phyloP scores from a whole-genome alignment of 176 grass and related monocot species.

The Oryza rufipogon region DNA sequence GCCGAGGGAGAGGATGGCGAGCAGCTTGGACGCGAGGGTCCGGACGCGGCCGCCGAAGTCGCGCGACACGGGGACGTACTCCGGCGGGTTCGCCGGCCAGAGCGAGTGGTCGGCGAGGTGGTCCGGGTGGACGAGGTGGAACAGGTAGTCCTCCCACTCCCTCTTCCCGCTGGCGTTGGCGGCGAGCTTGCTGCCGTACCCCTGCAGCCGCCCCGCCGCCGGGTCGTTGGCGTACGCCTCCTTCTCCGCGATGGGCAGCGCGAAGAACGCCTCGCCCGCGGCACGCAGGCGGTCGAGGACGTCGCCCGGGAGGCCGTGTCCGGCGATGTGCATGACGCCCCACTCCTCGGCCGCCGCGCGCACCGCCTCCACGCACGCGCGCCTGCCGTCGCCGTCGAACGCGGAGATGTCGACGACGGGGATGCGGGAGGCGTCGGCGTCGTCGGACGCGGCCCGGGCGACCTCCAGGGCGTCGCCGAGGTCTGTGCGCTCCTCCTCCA shows the following conservation, averaged over 20 bases:
- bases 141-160: constrained; percentile 96
- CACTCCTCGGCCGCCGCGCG: constrained; percentile 64
- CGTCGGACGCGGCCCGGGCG: not conserved
- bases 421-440: constrained; percentile 36
- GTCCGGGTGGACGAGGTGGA: constrained; percentile 79
- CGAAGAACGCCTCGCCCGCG: constrained; percentile 71
- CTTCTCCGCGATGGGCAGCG: constrained; percentile 62
- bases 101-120: constrained; percentile 46
- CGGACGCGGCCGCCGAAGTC: constrained; percentile 29
- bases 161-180: constrained; percentile 59
- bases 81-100: constrained; percentile 59
- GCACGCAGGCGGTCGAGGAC: constrained; percentile 51
- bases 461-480: constrained; percentile 81
- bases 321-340: constrained; percentile 90
- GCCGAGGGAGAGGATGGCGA: constrained; percentile 69
- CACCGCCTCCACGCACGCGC: constrained; percentile 56
- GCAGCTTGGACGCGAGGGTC: constrained; percentile 51
- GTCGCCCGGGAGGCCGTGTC: constrained; percentile 61
- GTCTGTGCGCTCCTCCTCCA: constrained; percentile 60
- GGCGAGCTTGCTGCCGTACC: constrained; percentile 78
- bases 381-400: constrained; percentile 27
- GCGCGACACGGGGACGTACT: constrained; percentile 44
- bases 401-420: constrained; percentile 71
- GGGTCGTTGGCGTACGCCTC: constrained; percentile 88
- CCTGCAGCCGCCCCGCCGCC: constrained; percentile 54